Evolutionary conservation across 345 rosid genomes (phyloP).

Genomic region (Camelina laxa): DNA sequence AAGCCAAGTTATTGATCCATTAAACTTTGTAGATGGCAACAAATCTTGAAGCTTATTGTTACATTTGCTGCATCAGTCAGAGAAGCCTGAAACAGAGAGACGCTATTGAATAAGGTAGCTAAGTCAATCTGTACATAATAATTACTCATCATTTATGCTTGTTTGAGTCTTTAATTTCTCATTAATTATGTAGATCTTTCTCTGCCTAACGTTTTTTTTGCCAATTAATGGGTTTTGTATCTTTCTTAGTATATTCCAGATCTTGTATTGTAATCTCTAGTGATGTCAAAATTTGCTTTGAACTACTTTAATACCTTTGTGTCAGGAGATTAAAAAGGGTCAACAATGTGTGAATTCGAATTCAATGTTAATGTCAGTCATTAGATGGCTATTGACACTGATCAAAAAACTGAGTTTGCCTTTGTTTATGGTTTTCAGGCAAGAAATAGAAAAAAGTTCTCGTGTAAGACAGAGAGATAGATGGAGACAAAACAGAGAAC

Average conservation of each 20-base stretch:
- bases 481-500: slow-evolving; percentile 41
- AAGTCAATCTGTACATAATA: slow-evolving; percentile 5
- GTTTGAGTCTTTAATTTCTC: slow-evolving; percentile 1
- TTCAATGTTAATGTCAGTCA: slow-evolving; percentile 37
- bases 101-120: slow-evolving; percentile 9
- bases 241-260: slow-evolving; percentile 17
- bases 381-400: slow-evolving; percentile 34
- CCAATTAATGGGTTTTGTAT: slow-evolving; percentile 28
- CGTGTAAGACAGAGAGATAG: slow-evolving; percentile 37
- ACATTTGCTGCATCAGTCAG: slow-evolving; percentile 6
- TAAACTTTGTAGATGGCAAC: slow-evolving; percentile 30
- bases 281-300: slow-evolving; percentile 5
- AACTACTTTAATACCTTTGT: slow-evolving; percentile 2
- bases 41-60: slow-evolving; percentile 22
- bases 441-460: slow-evolving; percentile 27
- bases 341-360: slow-evolving; percentile 16
- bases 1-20: slow-evolving; percentile 27
- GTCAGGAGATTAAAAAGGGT: slow-evolving; percentile 29
- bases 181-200: slow-evolving; percentile 12
- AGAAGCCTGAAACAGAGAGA: slow-evolving; percentile 24
- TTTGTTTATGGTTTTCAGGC: slow-evolving; percentile 33
- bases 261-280: slow-evolving; percentile 21
- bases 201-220: slow-evolving; percentile 3
- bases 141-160: slow-evolving; percentile 1
- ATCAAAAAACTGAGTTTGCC: slow-evolving; percentile 35